phyloP scores from a whole-genome alignment of 305 asterid genomes.

The Lippia alba region DNA sequence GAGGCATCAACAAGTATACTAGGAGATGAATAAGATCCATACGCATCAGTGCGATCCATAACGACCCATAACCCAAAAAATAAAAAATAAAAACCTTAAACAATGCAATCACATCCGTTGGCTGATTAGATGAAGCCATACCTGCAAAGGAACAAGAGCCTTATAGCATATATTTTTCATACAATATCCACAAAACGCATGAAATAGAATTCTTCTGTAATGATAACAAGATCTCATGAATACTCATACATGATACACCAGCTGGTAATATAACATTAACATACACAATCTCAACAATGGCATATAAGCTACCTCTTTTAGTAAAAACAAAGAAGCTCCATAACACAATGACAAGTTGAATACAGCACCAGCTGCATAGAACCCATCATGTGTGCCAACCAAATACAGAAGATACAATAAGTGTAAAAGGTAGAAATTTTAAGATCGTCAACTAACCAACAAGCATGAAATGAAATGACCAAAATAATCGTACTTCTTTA shows the following conservation, averaged over 20 bases:
- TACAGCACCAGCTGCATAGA: conserved; percentile 2
- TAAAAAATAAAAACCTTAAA: conserved; percentile 56
- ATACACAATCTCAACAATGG: conserved; percentile 14
- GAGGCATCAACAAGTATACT: conserved; percentile 28
- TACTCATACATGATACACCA: neutral
- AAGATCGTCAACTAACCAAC: conserved; percentile 60
- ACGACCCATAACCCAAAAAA: conserved; percentile 25
- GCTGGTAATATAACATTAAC: conserved; percentile 3
- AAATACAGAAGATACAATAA: conserved; percentile 9
- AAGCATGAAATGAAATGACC: too few relatives aligned
- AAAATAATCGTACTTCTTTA: conserved; percentile 77
- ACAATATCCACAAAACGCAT: conserved; percentile 17
- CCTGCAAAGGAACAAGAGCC: conserved; percentile 56
- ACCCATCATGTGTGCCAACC: conserved; percentile 28
- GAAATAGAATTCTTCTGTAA: conserved; percentile 23
- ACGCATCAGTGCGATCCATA: conserved; percentile 9
- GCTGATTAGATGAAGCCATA: conserved; percentile 58
- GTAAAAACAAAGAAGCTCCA: conserved; percentile 11
- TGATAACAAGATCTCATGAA: conserved; percentile 27
- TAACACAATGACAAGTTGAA: conserved; percentile 30
- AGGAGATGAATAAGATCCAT: conserved; percentile 20
- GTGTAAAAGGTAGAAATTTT: conserved; percentile 4
- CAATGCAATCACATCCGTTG: conserved; percentile 83
- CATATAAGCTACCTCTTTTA: conserved; percentile 27
- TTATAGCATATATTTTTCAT: conserved; percentile 19